These are phyloP conservation scores for Astrothelium subdiscretum DNA, from an alignment of 495 filamentous ascomycete genomes.

Conservation along the genomic window DNA sequence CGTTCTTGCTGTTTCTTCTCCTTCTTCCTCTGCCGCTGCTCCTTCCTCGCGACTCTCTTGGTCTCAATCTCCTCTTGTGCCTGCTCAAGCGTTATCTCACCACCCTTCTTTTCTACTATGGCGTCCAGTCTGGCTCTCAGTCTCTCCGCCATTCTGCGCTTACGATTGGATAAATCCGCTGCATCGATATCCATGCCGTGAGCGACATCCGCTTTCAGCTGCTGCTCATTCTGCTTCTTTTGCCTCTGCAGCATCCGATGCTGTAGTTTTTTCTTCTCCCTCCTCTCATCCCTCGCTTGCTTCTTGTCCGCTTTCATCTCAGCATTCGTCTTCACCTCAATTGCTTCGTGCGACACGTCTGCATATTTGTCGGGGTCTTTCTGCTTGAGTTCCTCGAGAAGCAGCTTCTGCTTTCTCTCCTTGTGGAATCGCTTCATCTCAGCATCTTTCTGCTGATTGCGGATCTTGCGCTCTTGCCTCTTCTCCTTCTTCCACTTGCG, in stretches of 20 bases:
- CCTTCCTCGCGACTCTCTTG: not conserved
- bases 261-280: not conserved
- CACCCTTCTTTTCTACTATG: not conserved
- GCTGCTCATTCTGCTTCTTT: conserved; percentile 5
- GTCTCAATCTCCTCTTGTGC: not conserved
- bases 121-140: not conserved
- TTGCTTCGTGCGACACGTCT: not conserved
- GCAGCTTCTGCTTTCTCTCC: conserved; percentile 7
- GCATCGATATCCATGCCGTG: not conserved
- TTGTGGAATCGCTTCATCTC: conserved; percentile 9
- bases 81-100: not conserved
- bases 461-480: not conserved
- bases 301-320: conserved; percentile 6
- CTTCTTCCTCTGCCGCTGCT: not conserved
- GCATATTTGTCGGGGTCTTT: conserved; percentile 4
- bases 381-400: not conserved
- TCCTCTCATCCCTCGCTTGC: not conserved
- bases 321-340: conserved; percentile 3
- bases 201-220: not conserved
- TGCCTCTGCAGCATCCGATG: not conserved
- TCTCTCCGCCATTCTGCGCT: not conserved
- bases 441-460: conserved; percentile 7
- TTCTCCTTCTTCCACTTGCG: not conserved
- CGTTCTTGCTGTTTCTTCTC: conserved; percentile 3
- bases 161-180: not conserved